Percentiles rank a stretch among this genome's conserved stretches.
phyloP scores from a whole-genome alignment of 352 stramenopile genomes.

The Lagenidium giganteum region DNA sequence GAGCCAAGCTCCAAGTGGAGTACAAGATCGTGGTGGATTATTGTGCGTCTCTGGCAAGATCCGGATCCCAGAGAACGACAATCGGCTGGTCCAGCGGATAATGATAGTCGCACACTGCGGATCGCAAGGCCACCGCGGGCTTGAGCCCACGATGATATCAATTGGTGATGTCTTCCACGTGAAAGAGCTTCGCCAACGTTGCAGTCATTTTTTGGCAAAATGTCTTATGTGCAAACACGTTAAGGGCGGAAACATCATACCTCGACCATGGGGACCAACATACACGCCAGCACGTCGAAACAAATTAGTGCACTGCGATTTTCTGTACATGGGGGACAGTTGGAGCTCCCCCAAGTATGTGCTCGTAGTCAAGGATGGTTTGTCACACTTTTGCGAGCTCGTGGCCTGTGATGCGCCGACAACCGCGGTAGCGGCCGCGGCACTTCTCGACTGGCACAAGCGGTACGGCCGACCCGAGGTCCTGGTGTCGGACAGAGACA shows the following conservation, averaged over 20 bases:
- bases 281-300: slow-evolving; percentile 12
- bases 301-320: slow-evolving; percentile 22
- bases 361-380: slow-evolving; percentile 15
- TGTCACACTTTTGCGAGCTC: slow-evolving; percentile 9
- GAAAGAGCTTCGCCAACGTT: no score
- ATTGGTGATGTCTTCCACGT: no score
- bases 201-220: no score
- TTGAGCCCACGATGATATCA: no score
- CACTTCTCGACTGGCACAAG: slow-evolving; percentile 5
- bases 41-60: not conserved
- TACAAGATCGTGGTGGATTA: not conserved
- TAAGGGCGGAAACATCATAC: slow-evolving; percentile 13
- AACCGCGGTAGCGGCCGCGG: not conserved
- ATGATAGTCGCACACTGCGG: slow-evolving; percentile 15
- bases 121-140: slow-evolving; percentile 10
- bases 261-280: slow-evolving; percentile 1
- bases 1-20: not conserved
- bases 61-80: slow-evolving; percentile 6
- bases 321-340: slow-evolving; percentile 21
- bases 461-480: slow-evolving; percentile 1
- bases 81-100: slow-evolving; percentile 1
- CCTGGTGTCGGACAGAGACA: slow-evolving; percentile 2
- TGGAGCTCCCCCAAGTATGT: slow-evolving; percentile 19
- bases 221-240: slow-evolving; percentile 14
- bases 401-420: slow-evolving; percentile 4